phyloP scores from a whole-genome alignment of 257 asterid species.

The Plantago elongata region DNA sequence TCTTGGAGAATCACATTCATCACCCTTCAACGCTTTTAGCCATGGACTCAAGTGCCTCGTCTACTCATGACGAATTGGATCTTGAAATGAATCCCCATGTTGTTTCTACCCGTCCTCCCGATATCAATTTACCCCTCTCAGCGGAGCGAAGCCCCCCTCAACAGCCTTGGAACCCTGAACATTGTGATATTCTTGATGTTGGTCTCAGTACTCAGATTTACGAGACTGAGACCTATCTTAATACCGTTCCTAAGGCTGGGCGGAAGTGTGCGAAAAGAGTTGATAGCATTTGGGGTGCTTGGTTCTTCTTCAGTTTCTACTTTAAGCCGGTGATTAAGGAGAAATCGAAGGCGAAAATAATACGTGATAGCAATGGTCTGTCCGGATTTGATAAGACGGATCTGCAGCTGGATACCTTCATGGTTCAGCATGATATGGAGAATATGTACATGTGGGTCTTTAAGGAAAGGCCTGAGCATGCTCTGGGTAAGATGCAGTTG shows the following conservation, averaged over 20 bases:
- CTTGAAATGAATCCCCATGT: conserved; percentile 74
- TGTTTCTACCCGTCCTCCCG: conserved; percentile 70
- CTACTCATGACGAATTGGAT: conserved; percentile 71
- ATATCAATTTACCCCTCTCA: conserved; percentile 74
- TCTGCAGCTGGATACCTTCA: conserved; percentile 74
- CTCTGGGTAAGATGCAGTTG: conserved; percentile 94
- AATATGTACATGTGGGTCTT: conserved; percentile 98
- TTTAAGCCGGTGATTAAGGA: conserved; percentile 77
- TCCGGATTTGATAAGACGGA: conserved; percentile 83
- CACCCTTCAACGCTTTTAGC: conserved; percentile 91
- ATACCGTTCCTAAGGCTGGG: conserved; percentile 49
- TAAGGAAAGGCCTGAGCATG: conserved; percentile 84
- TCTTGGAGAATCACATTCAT: conserved; percentile 59
- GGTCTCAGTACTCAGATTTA: conserved; percentile 68
- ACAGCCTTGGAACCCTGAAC: conserved; percentile 65
- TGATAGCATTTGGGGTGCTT: conserved; percentile 96
- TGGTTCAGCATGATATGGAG: conserved; percentile 99
- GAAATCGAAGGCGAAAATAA: conserved; percentile 70
- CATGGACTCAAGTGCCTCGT: conserved; percentile 88
- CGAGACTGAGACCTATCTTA: conserved; percentile 52
- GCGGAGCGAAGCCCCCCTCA: conserved; percentile 77
- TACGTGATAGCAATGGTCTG: conserved; percentile 68
- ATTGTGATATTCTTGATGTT: conserved; percentile 76
- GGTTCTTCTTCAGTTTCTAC: conserved; percentile 95
- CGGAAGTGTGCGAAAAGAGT: conserved; percentile 70